Percentiles rank a stretch among this genome's conserved stretches.
These are phyloP conservation scores for Sphagnum magellanicum DNA, from an alignment of 228 moss, liverwort and hornwort genomes.

Conservation along the genomic window DNA sequence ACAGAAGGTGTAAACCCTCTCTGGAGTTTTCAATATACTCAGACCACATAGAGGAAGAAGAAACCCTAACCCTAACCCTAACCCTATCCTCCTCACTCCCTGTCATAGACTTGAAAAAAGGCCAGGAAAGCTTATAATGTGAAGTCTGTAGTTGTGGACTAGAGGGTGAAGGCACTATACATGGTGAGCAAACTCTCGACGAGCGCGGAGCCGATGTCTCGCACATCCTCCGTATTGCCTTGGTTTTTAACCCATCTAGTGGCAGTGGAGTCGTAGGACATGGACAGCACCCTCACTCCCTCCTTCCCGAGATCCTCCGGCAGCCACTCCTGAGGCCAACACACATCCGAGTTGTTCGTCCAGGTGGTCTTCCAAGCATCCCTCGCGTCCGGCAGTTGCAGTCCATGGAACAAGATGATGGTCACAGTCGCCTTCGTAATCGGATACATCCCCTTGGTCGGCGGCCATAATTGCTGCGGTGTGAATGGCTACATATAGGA, in stretches of 20 bases:
- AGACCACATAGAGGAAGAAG: too few relatives aligned
- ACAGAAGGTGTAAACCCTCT: too few relatives aligned
- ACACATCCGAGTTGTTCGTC: neutral
- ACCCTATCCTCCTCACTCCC: neutral
- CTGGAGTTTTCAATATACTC: too few relatives aligned
- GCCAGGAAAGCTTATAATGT: neutral
- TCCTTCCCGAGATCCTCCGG: neutral
- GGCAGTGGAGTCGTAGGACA: neutral
- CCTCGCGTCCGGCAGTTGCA: neutral
- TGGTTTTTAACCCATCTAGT: neutral
- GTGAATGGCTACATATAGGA: too few relatives aligned
- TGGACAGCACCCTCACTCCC: neutral
- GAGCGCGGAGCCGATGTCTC: neutral
- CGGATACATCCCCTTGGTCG: too few relatives aligned
- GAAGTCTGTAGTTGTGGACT: neutral
- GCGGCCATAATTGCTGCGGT: too few relatives aligned
- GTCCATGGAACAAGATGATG: neutral
- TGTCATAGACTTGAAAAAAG: neutral
- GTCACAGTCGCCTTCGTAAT: neutral
- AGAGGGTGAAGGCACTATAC: neutral
- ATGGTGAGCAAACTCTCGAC: neutral
- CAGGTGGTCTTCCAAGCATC: neutral
- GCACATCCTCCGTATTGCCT: neutral
- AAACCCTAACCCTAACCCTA: too few relatives aligned
- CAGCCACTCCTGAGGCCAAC: neutral